Evolutionary conservation across 306 rosid species (phyloP), one percentile per base, ranked within the genome.

Genomic region (Hippophae tibetana): DNA sequence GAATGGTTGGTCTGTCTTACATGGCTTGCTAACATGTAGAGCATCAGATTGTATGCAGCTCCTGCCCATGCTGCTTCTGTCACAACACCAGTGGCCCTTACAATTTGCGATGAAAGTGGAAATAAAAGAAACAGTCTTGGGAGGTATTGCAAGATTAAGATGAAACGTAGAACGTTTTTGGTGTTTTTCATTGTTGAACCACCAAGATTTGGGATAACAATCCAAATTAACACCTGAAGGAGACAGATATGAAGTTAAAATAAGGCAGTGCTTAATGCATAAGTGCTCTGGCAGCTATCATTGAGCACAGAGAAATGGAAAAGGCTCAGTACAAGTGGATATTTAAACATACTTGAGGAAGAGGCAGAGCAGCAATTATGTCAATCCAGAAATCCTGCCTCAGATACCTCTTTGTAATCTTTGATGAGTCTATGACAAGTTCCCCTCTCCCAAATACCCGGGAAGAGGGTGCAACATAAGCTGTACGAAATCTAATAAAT

Each of bases 1-100:
- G 7, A 44, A 5, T 42, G 18, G 43, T 13, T 40, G 26, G 53
- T 61, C 53, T 10, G 26, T 67, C 97, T 84, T 72, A 92, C 99
- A 80, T 92, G 99, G 85, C 99, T 92, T 48, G 99, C 99, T 78
- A 92, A 45, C 95, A 92, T 84, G 74, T 88, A 92, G 69, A 92
- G 92, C 77, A 88, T 82, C 8, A 92, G 79, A 60, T 92, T 92
- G 68, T 92, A 92, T 54, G 96, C 96, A 61, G 99, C 99, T 11
- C 96, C 99, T 13, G 94, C 96, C 99, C 99, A 92, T 26, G 97
- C 96, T 72, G 96, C 83, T 66, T 92, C 80, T 51, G 93, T 86
- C 68, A 92, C 89, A 68, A 86, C 83, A 11, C 99, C 99, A 5
- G 89, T 80, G 53, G 95, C 88, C 69, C 83, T 84, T 1, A 88